A percentile compares a stretch with the other conserved stretches of the same genome.
phyloP scores from a whole-genome alignment of 2,329 filamentous ascomycete species.

The Aspergillus bombycis region DNA sequence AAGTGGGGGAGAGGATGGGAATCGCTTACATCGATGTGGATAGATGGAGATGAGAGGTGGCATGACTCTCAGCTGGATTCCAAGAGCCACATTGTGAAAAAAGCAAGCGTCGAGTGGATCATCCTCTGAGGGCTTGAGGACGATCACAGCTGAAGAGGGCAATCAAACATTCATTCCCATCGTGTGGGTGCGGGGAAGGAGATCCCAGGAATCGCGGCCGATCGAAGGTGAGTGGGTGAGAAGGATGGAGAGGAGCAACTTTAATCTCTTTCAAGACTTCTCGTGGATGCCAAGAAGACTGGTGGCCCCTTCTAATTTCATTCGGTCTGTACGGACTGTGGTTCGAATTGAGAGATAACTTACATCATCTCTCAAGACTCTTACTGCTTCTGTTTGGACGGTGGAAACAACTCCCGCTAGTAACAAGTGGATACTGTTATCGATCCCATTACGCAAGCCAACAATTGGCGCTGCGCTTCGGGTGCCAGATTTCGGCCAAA shows the following conservation, averaged over 20 bases:
- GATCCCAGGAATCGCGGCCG: conserved; percentile 24
- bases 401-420: conserved; percentile 6
- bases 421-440: not conserved
- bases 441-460: conserved; percentile 7
- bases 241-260: conserved; percentile 23
- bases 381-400: conserved; percentile 1
- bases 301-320: conserved; percentile 19
- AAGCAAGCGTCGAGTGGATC: conserved; percentile 10
- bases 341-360: not conserved
- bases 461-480: conserved; percentile 3
- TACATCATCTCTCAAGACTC: not conserved
- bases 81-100: conserved; percentile 10
- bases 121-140: not conserved
- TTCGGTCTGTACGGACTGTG: not conserved
- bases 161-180: conserved; percentile 7
- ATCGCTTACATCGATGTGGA: conserved; percentile 4
- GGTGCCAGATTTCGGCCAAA: conserved; percentile 6
- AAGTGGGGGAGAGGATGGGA: not conserved
- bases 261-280: conserved; percentile 24
- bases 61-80: conserved; percentile 9
- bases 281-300: conserved; percentile 17
- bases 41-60: conserved; percentile 5
- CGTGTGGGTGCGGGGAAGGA: conserved; percentile 27
- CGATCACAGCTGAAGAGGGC: conserved; percentile 8
- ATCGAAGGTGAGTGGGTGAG: conserved; percentile 22